Conservation (phyloP, 2,329 filamentous ascomycete species). For the Sporothrix protearum region DNA sequence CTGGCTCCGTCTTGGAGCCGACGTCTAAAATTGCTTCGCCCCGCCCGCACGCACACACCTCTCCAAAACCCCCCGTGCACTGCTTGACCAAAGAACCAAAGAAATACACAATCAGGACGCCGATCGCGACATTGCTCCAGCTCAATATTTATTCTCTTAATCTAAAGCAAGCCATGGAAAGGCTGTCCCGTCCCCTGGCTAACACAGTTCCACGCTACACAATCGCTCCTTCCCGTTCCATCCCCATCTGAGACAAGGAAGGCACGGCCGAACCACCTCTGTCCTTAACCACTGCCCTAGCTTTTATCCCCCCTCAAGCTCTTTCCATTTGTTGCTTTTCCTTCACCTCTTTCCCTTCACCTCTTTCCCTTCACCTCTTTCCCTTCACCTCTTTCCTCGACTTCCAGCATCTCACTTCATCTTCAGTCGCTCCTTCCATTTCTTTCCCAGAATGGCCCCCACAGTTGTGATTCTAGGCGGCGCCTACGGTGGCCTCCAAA, state of each 20-base stretch:
- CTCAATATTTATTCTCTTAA: not conserved
- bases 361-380: not conserved
- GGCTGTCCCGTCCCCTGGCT: not conserved
- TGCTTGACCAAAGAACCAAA: constrained; percentile 9
- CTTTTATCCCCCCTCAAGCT: not conserved
- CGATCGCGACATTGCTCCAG: constrained; percentile 11
- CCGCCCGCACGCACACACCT: not conserved
- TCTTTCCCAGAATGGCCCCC: constrained; percentile 41
- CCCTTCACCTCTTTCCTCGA: not conserved
- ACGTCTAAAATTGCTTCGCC: constrained; percentile 10
- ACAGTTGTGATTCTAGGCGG: constrained; percentile 55
- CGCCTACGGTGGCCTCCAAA: constrained; percentile 50
- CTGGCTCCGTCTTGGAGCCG: constrained; percentile 3
- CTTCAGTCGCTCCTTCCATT: constrained; percentile 11
- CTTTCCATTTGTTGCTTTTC: not conserved
- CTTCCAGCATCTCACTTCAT: not conserved
- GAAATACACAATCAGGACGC: not conserved
- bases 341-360: not conserved
- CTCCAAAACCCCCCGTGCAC: not conserved
- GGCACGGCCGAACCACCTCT: not conserved
- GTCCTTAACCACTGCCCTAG: not conserved
- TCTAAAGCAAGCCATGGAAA: constrained; percentile 6
- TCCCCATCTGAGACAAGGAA: constrained; percentile 11
- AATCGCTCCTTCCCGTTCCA: not conserved
- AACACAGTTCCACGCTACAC: not conserved